Evolutionary conservation across 345 rosid genomes (phyloP).

Genomic region (Geranium rotundifolium): DNA sequence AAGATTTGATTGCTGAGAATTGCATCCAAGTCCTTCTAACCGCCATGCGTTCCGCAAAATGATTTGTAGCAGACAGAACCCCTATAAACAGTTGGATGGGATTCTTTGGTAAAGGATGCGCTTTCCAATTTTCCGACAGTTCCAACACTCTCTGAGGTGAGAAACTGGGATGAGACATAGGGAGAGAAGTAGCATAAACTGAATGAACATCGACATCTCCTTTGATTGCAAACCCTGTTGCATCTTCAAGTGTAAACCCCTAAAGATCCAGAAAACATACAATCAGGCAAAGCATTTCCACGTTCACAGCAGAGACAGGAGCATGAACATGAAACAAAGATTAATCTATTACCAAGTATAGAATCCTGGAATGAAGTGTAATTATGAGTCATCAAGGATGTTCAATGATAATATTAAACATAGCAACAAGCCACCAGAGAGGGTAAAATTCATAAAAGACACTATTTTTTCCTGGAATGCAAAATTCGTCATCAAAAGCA

Average conservation of each 20-base stretch:
- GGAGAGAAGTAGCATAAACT: slow-evolving; percentile 83
- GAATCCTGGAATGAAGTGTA: neutral
- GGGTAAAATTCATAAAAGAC: neutral
- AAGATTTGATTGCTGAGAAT: slow-evolving; percentile 50
- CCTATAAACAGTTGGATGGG: slow-evolving; percentile 68
- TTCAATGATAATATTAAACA: neutral
- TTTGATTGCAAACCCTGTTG: slow-evolving; percentile 78
- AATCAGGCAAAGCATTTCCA: neutral
- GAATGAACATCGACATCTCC: slow-evolving; percentile 81
- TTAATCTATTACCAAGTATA: neutral
- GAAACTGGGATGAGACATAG: slow-evolving; percentile 89
- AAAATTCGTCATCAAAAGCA: slow-evolving; percentile 7
- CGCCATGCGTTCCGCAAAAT: slow-evolving; percentile 96
- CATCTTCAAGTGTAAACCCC: slow-evolving; percentile 94
- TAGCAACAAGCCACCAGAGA: neutral
- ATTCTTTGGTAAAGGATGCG: slow-evolving; percentile 40
- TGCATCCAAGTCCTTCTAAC: slow-evolving; percentile 98
- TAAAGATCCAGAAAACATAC: slow-evolving; percentile 16
- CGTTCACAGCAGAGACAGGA: neutral
- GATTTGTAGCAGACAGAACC: slow-evolving; percentile 88
- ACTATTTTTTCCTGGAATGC: neutral
- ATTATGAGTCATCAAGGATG: neutral
- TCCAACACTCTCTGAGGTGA: slow-evolving; percentile 78
- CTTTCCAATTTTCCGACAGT: slow-evolving; percentile 76
- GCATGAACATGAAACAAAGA: neutral